Percentiles rank a stretch among this genome's conserved stretches.
Conservation (phyloP, 192 early-diverging fungal species). For the Coemansia sp. region DNA sequence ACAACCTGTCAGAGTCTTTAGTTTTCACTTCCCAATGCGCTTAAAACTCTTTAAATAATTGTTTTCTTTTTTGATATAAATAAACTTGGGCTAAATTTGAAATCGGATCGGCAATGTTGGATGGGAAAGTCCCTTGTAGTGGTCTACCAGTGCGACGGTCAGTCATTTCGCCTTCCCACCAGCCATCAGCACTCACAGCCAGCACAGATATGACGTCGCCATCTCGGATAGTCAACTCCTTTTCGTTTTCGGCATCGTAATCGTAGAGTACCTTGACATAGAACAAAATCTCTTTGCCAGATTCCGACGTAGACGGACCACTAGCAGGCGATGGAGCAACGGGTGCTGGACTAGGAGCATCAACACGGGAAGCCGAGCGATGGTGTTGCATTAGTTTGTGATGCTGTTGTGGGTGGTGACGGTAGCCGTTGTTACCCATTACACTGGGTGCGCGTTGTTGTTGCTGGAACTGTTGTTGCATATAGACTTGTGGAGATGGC, state of each 20-base stretch:
- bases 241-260: slow-evolving; percentile 54
- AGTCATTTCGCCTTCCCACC: slow-evolving; percentile 60
- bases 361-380: slow-evolving; percentile 13
- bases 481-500: slow-evolving; percentile 27
- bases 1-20: no score
- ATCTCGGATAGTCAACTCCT: slow-evolving; percentile 53
- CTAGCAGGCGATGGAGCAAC: background rate
- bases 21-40: no score
- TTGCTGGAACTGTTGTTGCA: slow-evolving; percentile 7
- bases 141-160: slow-evolving; percentile 42
- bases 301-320: slow-evolving; percentile 19
- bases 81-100: slow-evolving; percentile 24
- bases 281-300: slow-evolving; percentile 52
- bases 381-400: slow-evolving; percentile 5
- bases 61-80: background rate
- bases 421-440: slow-evolving; percentile 22
- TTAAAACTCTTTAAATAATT: no score
- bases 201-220: slow-evolving; percentile 57
- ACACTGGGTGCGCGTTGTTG: slow-evolving; percentile 39
- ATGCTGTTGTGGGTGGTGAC: no score
- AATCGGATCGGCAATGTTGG: slow-evolving; percentile 57
- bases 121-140: slow-evolving; percentile 56
- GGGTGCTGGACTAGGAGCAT: slow-evolving; percentile 4
- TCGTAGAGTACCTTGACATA: slow-evolving; percentile 61
- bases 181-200: slow-evolving; percentile 53